Base-by-base conservation (phyloP, 2,329 filamentous ascomycete genomes). In the Teratosphaeria gauchensis region DNA sequence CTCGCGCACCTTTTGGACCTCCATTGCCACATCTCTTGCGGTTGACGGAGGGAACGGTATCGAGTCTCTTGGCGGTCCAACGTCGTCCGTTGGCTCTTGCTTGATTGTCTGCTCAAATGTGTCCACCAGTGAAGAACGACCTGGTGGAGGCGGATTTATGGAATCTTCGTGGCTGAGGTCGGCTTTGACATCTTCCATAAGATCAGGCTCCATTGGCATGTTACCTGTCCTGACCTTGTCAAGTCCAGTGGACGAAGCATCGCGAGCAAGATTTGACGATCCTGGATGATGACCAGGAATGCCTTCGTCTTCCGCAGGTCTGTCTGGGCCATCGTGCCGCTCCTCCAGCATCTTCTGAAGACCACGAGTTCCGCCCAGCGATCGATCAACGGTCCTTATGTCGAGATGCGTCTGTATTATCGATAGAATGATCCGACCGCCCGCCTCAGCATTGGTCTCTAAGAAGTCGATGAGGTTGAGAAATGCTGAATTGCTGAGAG, bases 1-100 rank as follows among this genome's bases (percentile, higher is more conserved):
- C 73, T 99, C 94, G 64, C 90, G 89, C 9, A 97, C 85, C 71
- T 92, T 94, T 69, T 94, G 90, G 67, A 97, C 91, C 73, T 97
- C 94, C 77, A 96, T 89, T 31, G 90, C 84, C 7, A 99, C 91
- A 67, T 99, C 94, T 61, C 92, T 83, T 2, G 91, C 90, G 19
- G 91, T 84, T 0, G 92, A 95, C 4, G 91, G 88, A 1, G 94
- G 94, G 24, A 95, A 84, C 1, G 94, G 92, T 24, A 97, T 82
- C 28, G 92, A 87, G 16, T 87, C 81, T 51, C 92, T 84, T 54
- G 79, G 86, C 1, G 92, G 92, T 1, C 91, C 91, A 0, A 82
- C 89, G 69, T 97, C 94, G 30, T 87, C 87, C 56, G 88, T 88
- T 35, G 96, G 92, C 73, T 96, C 94, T 30, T 88, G 84, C 77